Evolutionary conservation across 2,329 filamentous ascomycete genomes (phyloP).

Genomic region (Albifimbria verrucaria): DNA sequence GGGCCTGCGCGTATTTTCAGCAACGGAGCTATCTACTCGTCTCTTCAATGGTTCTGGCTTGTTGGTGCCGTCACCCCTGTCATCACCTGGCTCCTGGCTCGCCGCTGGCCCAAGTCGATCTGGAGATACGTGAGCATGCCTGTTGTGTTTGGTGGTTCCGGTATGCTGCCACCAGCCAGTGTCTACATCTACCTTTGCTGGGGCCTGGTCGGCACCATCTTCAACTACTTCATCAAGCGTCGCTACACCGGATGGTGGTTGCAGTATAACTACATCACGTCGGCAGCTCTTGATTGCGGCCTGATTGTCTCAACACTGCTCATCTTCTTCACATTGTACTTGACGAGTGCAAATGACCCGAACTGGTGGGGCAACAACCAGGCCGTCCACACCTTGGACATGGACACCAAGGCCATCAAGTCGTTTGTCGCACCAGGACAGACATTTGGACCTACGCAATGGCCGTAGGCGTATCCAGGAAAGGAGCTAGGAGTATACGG

Average conservation of each 20-base stretch:
- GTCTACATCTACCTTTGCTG: slow-evolving; percentile 70
- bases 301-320: slow-evolving; percentile 64
- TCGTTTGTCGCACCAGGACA: slow-evolving; percentile 37
- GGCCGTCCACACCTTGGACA: slow-evolving; percentile 45
- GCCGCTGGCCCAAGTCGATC: slow-evolving; percentile 56
- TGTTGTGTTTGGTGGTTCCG: slow-evolving; percentile 63
- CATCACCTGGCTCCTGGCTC: slow-evolving; percentile 59
- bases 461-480: slow-evolving; percentile 32
- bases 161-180: slow-evolving; percentile 65
- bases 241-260: slow-evolving; percentile 71
- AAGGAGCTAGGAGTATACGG: not conserved
- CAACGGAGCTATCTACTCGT: slow-evolving; percentile 57
- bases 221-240: slow-evolving; percentile 66
- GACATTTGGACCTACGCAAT: slow-evolving; percentile 49
- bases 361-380: slow-evolving; percentile 61
- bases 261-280: slow-evolving; percentile 74
- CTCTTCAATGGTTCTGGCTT: slow-evolving; percentile 69
- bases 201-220: slow-evolving; percentile 63
- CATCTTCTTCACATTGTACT: slow-evolving; percentile 65
- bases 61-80: slow-evolving; percentile 62
- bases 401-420: slow-evolving; percentile 39
- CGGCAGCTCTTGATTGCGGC: slow-evolving; percentile 67
- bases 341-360: slow-evolving; percentile 54
- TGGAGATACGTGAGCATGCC: slow-evolving; percentile 67
- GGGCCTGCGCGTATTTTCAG: slow-evolving; percentile 69